These are phyloP conservation scores for Penicillium herquei DNA, from an alignment of 495 filamentous ascomycete genomes.

Conservation along the genomic window DNA sequence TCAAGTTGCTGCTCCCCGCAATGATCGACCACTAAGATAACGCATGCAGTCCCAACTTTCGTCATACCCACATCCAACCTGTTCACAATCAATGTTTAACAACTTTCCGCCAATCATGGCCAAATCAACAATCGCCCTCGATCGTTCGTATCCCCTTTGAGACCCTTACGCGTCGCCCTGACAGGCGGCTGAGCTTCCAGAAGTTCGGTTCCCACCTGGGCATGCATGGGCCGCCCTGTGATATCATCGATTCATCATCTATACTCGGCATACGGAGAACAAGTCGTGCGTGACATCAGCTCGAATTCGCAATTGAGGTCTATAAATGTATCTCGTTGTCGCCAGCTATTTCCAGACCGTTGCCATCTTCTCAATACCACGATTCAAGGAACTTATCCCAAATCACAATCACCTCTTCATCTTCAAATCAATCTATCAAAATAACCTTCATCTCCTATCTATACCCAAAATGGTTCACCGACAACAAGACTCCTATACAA, in stretches of 20 bases:
- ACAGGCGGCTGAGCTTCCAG: not conserved
- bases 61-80: not conserved
- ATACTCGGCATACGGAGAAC: not conserved
- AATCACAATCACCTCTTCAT: no score
- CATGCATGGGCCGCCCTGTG: conserved; percentile 9
- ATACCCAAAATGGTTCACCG: conserved; percentile 18
- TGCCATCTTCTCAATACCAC: not conserved
- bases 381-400: not conserved
- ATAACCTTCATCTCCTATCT: not conserved
- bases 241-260: conserved; percentile 33
- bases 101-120: conserved; percentile 1
- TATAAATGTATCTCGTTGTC: no score
- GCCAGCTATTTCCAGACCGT: no score
- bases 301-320: not conserved
- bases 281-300: conserved; percentile 22
- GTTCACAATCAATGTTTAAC: not conserved
- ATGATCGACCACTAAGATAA: not conserved
- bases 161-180: not conserved
- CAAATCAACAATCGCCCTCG: not conserved
- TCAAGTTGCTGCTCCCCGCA: not conserved
- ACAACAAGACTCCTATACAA: conserved; percentile 28
- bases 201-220: not conserved
- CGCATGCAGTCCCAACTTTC: not conserved
- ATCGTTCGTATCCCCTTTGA: not conserved
- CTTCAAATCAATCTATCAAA: not conserved